A percentile compares a stretch with the other conserved stretches of the same genome.
Evolutionary conservation across 306 rosid genomes (phyloP).

Genomic region (Malus sylvestris): DNA sequence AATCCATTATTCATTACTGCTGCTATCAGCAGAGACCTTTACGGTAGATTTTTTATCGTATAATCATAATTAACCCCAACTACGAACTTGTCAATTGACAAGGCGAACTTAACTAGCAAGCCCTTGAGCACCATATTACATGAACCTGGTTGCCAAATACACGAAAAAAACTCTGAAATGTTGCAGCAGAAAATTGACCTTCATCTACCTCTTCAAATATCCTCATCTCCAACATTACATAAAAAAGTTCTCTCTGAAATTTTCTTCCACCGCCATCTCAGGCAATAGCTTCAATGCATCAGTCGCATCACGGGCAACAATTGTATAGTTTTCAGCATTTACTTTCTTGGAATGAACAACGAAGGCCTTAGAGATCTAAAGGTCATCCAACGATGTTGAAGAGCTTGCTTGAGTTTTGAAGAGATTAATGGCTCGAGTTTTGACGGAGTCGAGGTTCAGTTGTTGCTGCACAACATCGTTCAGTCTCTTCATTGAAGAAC

Average conservation of each 20-base stretch:
- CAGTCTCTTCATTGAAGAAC: constrained; percentile 34
- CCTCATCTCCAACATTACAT: constrained; percentile 5
- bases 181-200: too few species aligned
- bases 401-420: constrained; percentile 68
- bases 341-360: constrained; percentile 69
- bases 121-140: too few species aligned
- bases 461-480: constrained; percentile 82
- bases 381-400: constrained; percentile 90
- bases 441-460: constrained; percentile 68
- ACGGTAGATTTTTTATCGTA: too few species aligned
- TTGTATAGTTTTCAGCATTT: constrained; percentile 71
- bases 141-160: too few species aligned
- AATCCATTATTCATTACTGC: too few species aligned
- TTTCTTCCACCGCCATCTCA: constrained; percentile 80
- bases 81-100: too few species aligned
- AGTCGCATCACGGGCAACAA: constrained; percentile 75
- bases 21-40: too few species aligned
- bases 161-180: too few species aligned
- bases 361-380: constrained; percentile 79
- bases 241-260: constrained; percentile 44
- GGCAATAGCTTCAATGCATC: constrained; percentile 64
- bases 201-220: too few species aligned
- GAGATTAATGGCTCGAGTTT: constrained; percentile 72
- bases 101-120: too few species aligned
- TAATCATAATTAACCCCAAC: too few species aligned